phyloP scores from a whole-genome alignment of 441 rosid genomes.

The Francoa sonchifolia region DNA sequence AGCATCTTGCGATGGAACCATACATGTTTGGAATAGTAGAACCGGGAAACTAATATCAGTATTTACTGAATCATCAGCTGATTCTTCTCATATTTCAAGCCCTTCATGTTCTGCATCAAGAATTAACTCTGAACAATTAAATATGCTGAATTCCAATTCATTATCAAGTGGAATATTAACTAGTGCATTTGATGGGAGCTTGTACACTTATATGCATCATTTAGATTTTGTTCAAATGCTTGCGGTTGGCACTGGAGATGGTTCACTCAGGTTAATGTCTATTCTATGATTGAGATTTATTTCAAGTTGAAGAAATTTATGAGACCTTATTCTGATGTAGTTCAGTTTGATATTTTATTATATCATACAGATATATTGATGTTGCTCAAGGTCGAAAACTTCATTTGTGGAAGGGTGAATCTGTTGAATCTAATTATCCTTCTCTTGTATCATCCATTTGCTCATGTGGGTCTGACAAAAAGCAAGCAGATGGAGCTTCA shows the following conservation, averaged over 20 bases:
- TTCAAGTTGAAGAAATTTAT: conserved; percentile 8
- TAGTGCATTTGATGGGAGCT: conserved; percentile 58
- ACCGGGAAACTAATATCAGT: conserved; percentile 64
- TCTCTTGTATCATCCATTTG: conserved; percentile 78
- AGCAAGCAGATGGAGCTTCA: conserved; percentile 32
- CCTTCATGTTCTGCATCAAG: conserved; percentile 33
- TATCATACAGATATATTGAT: conserved; percentile 53
- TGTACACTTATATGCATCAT: conserved; percentile 82
- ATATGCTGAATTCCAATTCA: conserved; percentile 43
- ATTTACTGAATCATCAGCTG: conserved; percentile 55
- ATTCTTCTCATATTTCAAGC: conserved; percentile 37
- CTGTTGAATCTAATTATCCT: conserved; percentile 53
- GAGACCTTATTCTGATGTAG: conserved; percentile 10
- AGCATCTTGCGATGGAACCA: conserved; percentile 92
- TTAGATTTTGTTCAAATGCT: conserved; percentile 54
- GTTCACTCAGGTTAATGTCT: conserved; percentile 62
- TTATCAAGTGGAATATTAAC: conserved; percentile 59
- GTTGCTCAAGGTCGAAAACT: conserved; percentile 61
- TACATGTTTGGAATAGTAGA: conserved; percentile 84
- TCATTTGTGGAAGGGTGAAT: conserved; percentile 78
- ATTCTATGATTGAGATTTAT: conserved; percentile 8
- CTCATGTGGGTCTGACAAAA: conserved; percentile 54
- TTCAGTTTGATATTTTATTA: conserved; percentile 1
- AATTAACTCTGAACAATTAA: conserved; percentile 32
- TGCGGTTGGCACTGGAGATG: conserved; percentile 76